Evolutionary conservation across 176 grass and related monocot genomes (phyloP), one percentile per base, ranked within the genome.

Genomic region (bread wheat (Triticum aestivum)): DNA sequence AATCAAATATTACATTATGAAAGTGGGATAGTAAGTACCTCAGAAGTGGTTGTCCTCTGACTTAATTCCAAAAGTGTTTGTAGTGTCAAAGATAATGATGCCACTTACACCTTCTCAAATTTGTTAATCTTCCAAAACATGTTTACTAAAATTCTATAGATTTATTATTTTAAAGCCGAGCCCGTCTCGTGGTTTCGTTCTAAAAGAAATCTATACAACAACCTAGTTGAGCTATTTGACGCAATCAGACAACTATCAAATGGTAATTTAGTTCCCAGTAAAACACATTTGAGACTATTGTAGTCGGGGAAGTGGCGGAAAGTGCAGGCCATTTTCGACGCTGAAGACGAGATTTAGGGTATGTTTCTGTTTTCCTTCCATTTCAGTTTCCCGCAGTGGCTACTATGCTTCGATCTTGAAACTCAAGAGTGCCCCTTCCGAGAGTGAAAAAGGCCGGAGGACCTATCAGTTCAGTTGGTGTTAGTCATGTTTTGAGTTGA

Each of bases 21-120:
- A 52, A 52, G 14, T 15, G 49, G 49, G 49, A 52, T 15, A 52
- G 13, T 51, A 51, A 52, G 49, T 52, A 52, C 49, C 13, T 52
- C 5, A 5, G 14, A 52, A 52, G 49, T 15, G 49, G 49, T 52
- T 5, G 47, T 52, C 49, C 49, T 52, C 4, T 52, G 1, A 5
- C 5, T 15, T 52, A 52, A 52, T 52, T 52, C 49, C 49, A 52
- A 52, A 5, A 52, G 14, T 52, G 49, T 52, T 15, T 17, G 4
- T 17, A 52, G 49, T 52, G 47, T 14, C 49, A 52, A 14, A 5
- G 49, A 52, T 52, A 15, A 52, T 52, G 49, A 52, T 52, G 51
- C 51, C 51, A 54, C 15, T 54, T 26, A 84, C 49, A 85, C 92
- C 96, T 73, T 13, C 27, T 49, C 42, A 75, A 75, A 29, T 75